A percentile compares a stretch with the other conserved stretches of the same genome.
These are phyloP conservation scores for Postia placenta DNA, from an alignment of 768 basidiomycete genomes.

Conservation along the genomic window DNA sequence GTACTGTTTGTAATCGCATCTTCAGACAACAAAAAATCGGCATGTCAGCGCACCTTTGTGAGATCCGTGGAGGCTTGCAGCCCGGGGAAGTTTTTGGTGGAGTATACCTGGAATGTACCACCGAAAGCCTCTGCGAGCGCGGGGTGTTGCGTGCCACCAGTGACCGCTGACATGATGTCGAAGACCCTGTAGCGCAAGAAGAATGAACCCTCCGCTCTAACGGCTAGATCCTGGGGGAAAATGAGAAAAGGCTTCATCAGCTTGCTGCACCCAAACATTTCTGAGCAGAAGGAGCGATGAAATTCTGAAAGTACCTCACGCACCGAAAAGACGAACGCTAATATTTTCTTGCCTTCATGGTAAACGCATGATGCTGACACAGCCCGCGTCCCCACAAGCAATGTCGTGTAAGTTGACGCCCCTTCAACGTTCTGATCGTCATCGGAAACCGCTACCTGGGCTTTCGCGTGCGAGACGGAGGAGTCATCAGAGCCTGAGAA, in stretches of 20 bases:
- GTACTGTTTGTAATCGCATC: too few relatives aligned
- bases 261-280: neutral
- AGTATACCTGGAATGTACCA: constrained; percentile 57
- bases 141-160: constrained; percentile 7
- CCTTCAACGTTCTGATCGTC: constrained; percentile 38
- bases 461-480: too few relatives aligned
- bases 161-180: constrained; percentile 33
- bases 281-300: neutral
- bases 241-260: neutral
- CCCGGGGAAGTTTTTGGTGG: constrained; percentile 69
- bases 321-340: constrained; percentile 63
- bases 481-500: constrained; percentile 37
- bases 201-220: constrained; percentile 63
- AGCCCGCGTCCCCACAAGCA: constrained; percentile 56
- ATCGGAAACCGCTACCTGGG: constrained; percentile 38
- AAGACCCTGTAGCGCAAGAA: constrained; percentile 63
- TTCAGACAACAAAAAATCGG: too few relatives aligned
- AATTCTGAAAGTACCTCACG: neutral
- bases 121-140: constrained; percentile 64
- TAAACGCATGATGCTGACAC: constrained; percentile 12
- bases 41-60: too few relatives aligned
- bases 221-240: constrained; percentile 66
- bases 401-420: constrained; percentile 40
- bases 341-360: constrained; percentile 41
- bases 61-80: constrained; percentile 69